Conservation (phyloP, 495 filamentous ascomycete species). For the Pyronema omphalodes region DNA sequence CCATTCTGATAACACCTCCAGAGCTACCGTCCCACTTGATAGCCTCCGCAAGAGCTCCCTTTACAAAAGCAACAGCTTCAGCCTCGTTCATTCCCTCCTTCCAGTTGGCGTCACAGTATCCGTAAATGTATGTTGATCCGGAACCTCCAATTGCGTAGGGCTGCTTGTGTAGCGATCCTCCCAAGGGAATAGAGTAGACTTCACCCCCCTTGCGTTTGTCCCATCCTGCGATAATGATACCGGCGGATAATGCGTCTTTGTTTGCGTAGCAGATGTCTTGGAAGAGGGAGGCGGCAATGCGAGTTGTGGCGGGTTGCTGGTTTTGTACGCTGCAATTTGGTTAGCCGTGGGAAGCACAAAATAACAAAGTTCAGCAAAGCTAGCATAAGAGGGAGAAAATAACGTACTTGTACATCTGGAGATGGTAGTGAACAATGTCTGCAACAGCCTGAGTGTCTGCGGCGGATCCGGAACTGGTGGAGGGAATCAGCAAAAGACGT, state of each 20-base stretch:
- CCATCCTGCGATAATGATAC: constrained; percentile 94
- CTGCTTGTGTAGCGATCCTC: constrained; percentile 95
- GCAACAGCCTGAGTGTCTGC: constrained; percentile 96
- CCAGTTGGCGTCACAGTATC: constrained; percentile 95
- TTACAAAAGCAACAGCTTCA: constrained; percentile 86
- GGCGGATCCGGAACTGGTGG: constrained; percentile 59
- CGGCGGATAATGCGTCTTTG: constrained; percentile 85
- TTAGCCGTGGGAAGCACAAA: not conserved
- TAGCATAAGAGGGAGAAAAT: not conserved
- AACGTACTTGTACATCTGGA: constrained; percentile 57
- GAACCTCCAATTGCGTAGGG: constrained; percentile 90
- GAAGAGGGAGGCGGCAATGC: constrained; percentile 84
- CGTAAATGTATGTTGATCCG: constrained; percentile 97
- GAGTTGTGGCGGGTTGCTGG: constrained; percentile 73
- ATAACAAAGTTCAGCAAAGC: not conserved
- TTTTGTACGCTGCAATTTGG: constrained; percentile 41
- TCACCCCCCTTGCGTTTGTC: constrained; percentile 85
- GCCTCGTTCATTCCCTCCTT: constrained; percentile 83
- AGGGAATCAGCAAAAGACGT: not conserved
- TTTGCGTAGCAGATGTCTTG: constrained; percentile 96
- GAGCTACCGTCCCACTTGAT: constrained; percentile 99
- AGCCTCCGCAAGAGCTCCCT: constrained; percentile 70
- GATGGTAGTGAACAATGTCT: constrained; percentile 90
- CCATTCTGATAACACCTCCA: constrained; percentile 92
- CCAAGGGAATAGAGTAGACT: constrained; percentile 90